These are phyloP conservation scores for Rhypophila decipiens DNA, from an alignment of 495 filamentous ascomycete genomes.

Conservation along the genomic window DNA sequence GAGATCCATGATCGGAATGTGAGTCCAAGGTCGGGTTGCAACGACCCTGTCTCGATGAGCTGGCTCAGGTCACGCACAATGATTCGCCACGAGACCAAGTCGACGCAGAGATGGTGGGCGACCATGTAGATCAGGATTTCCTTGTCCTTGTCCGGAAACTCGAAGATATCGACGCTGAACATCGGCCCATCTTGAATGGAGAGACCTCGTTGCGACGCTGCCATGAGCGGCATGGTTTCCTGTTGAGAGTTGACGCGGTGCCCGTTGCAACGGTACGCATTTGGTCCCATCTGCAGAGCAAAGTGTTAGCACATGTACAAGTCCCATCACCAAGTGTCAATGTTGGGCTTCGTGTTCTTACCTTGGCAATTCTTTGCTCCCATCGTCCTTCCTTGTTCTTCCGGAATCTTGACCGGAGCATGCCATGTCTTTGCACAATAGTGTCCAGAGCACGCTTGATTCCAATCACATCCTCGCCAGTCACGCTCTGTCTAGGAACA, in stretches of 20 bases:
- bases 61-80: conserved; percentile 55
- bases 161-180: conserved; percentile 19
- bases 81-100: conserved; percentile 58
- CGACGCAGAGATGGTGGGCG: conserved; percentile 54
- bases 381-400: conserved; percentile 10
- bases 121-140: conserved; percentile 46
- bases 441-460: conserved; percentile 40
- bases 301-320: too few relatives aligned
- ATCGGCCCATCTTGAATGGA: conserved; percentile 27
- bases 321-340: too few relatives aligned
- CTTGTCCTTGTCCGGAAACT: conserved; percentile 6
- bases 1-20: conserved; percentile 12
- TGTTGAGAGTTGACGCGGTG: conserved; percentile 10
- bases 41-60: conserved; percentile 30
- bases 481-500: not conserved
- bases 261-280: conserved; percentile 12
- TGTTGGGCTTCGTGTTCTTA: too few relatives aligned
- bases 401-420: conserved; percentile 53
- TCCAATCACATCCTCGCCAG: conserved; percentile 15
- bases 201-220: conserved; percentile 20
- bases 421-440: conserved; percentile 43
- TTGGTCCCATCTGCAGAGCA: conserved; percentile 8
- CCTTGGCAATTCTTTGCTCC: conserved; percentile 15
- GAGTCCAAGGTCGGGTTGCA: conserved; percentile 2
- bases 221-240: conserved; percentile 7